Percentiles rank a stretch among this genome's conserved stretches.
Conservation (phyloP, 2,329 filamentous ascomycete genomes). For the Zarea fungicola region DNA sequence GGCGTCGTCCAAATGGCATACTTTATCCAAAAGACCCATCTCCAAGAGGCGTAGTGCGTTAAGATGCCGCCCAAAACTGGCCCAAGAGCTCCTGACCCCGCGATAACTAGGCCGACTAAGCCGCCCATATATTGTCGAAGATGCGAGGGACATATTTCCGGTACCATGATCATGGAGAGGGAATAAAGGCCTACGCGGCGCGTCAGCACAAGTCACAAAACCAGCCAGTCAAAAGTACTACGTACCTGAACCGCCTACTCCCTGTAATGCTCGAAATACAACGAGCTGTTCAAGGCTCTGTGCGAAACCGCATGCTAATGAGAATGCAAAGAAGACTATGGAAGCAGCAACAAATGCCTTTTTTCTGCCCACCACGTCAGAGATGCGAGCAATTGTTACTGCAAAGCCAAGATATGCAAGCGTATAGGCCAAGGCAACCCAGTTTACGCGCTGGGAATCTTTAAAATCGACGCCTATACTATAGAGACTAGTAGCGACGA, state of each 20-base stretch:
- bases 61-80: constrained; percentile 47
- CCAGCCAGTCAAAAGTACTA: neutral
- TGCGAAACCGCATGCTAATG: constrained; percentile 48
- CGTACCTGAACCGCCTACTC: constrained; percentile 46
- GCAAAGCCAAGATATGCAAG: constrained; percentile 52
- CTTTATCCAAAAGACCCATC: constrained; percentile 58
- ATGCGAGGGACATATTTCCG: constrained; percentile 41
- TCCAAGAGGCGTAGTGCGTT: constrained; percentile 45
- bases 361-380: constrained; percentile 49
- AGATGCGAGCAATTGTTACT: constrained; percentile 49
- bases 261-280: constrained; percentile 35
- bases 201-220: neutral
- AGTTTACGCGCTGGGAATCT: constrained; percentile 41
- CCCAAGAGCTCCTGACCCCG: constrained; percentile 44
- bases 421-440: constrained; percentile 52
- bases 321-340: constrained; percentile 52
- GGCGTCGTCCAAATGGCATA: neutral
- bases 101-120: constrained; percentile 45
- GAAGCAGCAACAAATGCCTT: constrained; percentile 46
- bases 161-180: constrained; percentile 49
- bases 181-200: constrained; percentile 40
- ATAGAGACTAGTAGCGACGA: constrained; percentile 53
- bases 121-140: constrained; percentile 39
- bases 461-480: constrained; percentile 49
- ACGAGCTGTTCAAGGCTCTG: constrained; percentile 37